Conservation (phyloP, 179 eudicot genomes). For the Silene noctiflora region DNA sequence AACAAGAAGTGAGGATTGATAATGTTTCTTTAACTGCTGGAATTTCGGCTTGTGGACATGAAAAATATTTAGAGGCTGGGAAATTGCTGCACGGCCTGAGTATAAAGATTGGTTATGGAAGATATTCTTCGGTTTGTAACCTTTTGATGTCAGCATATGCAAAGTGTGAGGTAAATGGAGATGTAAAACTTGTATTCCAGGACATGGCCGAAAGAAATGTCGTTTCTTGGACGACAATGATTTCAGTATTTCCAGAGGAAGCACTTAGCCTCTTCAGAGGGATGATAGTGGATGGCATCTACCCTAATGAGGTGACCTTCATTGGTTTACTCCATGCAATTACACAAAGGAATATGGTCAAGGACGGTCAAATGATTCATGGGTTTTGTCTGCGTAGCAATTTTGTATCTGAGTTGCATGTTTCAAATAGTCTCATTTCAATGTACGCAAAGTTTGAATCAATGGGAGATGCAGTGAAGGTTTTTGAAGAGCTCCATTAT, state of each 20-base stretch:
- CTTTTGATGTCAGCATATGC: constrained; percentile 70
- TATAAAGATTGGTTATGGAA: constrained; percentile 49
- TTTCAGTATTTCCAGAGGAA: constrained; percentile 57
- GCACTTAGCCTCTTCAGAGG: constrained; percentile 51
- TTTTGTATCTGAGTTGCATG: constrained; percentile 52
- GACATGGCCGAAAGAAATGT: constrained; percentile 65
- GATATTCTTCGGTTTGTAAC: constrained; percentile 58
- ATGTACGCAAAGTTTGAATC: constrained; percentile 79
- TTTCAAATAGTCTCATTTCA: constrained; percentile 70
- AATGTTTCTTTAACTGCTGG: constrained; percentile 70
- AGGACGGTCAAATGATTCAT: constrained; percentile 71
- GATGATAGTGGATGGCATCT: constrained; percentile 70
- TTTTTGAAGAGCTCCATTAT: constrained; percentile 53
- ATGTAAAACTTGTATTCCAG: constrained; percentile 53
- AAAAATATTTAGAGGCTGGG: constrained; percentile 49
- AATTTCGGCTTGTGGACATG: constrained; percentile 69
- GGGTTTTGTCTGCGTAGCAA: constrained; percentile 60
- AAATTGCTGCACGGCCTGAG: constrained; percentile 60
- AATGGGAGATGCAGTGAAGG: constrained; percentile 53
- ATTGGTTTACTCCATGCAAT: constrained; percentile 70
- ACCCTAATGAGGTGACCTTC: constrained; percentile 81
- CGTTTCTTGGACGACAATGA: constrained; percentile 88
- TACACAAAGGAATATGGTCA: constrained; percentile 38
- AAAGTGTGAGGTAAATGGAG: constrained; percentile 56
- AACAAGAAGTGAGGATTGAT: constrained; percentile 52